Base-by-base conservation (phyloP, 106 monocot genomes). In the Platanthera guangdongensis region DNA sequence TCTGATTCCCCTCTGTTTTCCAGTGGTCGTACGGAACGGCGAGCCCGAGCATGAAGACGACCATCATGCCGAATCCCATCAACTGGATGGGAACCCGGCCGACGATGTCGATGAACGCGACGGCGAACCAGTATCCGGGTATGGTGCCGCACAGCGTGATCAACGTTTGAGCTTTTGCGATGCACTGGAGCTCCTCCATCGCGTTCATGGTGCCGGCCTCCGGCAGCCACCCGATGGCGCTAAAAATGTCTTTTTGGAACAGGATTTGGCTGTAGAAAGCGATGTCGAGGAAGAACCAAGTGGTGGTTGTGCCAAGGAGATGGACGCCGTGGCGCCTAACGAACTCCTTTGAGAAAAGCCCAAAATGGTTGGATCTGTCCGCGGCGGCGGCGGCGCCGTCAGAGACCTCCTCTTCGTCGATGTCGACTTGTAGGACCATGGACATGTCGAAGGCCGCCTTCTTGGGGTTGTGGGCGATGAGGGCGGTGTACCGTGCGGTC, bases 121-220 rank as follows among this genome's bases (percentile, higher is more conserved):
- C 89, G 47, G 89, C 86, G 83, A 89, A 81, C 89, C 89, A 89
- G 79, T 89, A 89, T 8, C 89, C 89, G 0, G 89, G 89, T 0
- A 89, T 79, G 32, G 89, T 86, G 49, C 89, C 86, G 77, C 89
- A 89, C 2, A 89, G 83, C 0, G 86, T 83, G 16, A 86, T 86
- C 0, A 86, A 77, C 28, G 89, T 86, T 54, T 89, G 89, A 0
- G 89, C 89, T 10, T 84, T 73, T 7, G 89, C 39, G 22, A 89
- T 81, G 25, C 52, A 73, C 79, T 72, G 86, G 15, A 89, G 74
- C 52, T 89, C 89, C 59, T 89, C 83, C 47, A 86, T 5, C 9
- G 89, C 89, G 77, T 50, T 86, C 89, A 89, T 89, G 51, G 86
- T 84, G 9, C 50, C 39, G 6, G 86, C 89, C 65, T 86, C 82